A percentile compares a stretch with the other conserved stretches of the same genome.
These are phyloP conservation scores for Camelina neglecta DNA, from an alignment of 345 rosid genomes.

Conservation along the genomic window DNA sequence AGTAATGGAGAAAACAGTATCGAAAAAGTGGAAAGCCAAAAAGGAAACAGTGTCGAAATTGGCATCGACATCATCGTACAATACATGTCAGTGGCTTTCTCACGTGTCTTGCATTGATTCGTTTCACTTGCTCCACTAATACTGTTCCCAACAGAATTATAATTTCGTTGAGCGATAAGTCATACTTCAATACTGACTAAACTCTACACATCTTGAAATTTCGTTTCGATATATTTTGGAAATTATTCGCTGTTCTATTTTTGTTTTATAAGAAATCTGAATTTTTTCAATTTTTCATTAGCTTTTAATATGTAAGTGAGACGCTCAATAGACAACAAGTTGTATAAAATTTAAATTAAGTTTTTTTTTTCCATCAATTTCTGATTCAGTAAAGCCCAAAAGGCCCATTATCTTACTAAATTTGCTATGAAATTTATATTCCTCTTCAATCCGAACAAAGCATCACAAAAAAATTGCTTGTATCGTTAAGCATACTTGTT, in stretches of 20 bases:
- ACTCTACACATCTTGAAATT: neutral
- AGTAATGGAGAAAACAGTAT: slow-evolving; percentile 19
- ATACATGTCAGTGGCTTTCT: slow-evolving; percentile 31
- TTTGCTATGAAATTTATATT: too few relatives aligned
- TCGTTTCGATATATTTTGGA: neutral
- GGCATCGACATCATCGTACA: slow-evolving; percentile 45
- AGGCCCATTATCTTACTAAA: too few relatives aligned
- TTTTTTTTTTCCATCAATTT: too few relatives aligned
- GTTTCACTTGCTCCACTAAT: slow-evolving; percentile 11
- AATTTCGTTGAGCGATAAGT: neutral
- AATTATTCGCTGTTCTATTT: neutral
- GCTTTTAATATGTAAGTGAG: neutral
- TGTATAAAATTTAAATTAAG: too few relatives aligned
- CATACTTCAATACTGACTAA: neutral
- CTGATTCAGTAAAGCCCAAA: neutral
- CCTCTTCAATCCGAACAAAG: too few relatives aligned
- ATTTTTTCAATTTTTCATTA: neutral
- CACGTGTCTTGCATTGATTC: slow-evolving; percentile 37
- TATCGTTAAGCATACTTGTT: too few relatives aligned
- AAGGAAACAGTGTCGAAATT: neutral
- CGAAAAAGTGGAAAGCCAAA: neutral
- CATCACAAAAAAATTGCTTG: too few relatives aligned
- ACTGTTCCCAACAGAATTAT: too few relatives aligned
- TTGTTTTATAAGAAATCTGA: too few relatives aligned
- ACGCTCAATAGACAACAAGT: neutral